phyloP scores from a whole-genome alignment of 2,329 filamentous ascomycete genomes.

The Fusarium nisikadoi region DNA sequence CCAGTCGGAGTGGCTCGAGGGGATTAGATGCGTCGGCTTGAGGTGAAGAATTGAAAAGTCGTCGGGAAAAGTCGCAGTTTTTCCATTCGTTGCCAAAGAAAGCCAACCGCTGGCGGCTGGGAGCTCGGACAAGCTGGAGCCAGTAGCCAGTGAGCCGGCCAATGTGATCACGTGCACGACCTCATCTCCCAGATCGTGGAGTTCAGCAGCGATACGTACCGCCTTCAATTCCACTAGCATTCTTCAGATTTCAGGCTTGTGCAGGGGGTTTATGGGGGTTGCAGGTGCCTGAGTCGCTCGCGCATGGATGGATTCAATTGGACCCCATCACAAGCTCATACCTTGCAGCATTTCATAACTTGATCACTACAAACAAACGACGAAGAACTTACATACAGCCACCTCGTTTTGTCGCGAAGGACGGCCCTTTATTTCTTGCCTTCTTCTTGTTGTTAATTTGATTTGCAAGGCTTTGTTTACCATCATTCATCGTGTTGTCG shows the following conservation, averaged over 20 bases:
- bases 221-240: conserved; percentile 6
- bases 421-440: not conserved
- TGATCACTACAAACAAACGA: conserved; percentile 24
- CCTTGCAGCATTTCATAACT: conserved; percentile 18
- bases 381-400: conserved; percentile 9
- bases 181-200: conserved; percentile 14
- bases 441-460: not conserved
- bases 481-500: not conserved
- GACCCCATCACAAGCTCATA: conserved; percentile 31
- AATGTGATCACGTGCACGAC: conserved; percentile 41
- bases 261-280: conserved; percentile 19
- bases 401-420: not conserved
- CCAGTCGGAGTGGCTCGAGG: conserved; percentile 54
- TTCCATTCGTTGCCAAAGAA: conserved; percentile 47
- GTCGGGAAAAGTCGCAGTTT: conserved; percentile 62
- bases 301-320: conserved; percentile 32
- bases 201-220: conserved; percentile 10
- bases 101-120: conserved; percentile 42
- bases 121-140: conserved; percentile 50
- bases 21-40: conserved; percentile 53
- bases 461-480: not conserved
- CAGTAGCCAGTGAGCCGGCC: conserved; percentile 41
- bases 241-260: conserved; percentile 10
- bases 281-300: conserved; percentile 17
- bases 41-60: conserved; percentile 55